phyloP scores from a whole-genome alignment of 768 basidiomycete genomes.

The Xerocomellus chrysenteron region DNA sequence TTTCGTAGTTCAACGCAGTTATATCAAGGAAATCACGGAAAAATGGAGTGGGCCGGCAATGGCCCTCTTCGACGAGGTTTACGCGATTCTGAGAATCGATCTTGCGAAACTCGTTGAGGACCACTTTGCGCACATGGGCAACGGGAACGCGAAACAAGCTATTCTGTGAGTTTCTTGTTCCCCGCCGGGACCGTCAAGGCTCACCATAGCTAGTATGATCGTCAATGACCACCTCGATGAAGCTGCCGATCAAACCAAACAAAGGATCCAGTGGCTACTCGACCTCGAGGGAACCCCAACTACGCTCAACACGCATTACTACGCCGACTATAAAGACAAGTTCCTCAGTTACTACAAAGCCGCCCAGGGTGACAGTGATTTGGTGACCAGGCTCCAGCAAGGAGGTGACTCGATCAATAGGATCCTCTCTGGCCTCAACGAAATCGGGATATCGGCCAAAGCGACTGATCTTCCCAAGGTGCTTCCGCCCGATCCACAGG shows the following conservation, averaged over 20 bases:
- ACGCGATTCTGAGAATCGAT: conserved; percentile 38
- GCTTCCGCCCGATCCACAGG: conserved; percentile 50
- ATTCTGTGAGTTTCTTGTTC: conserved; percentile 38
- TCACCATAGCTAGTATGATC: conserved; percentile 38
- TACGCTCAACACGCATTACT: conserved; percentile 53
- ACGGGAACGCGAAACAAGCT: conserved; percentile 50
- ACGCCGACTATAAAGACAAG: conserved; percentile 47
- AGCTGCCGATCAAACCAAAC: conserved; percentile 39
- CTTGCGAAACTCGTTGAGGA: conserved; percentile 41
- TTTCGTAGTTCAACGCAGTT: conserved; percentile 54
- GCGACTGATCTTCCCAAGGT: conserved; percentile 49
- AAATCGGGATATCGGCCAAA: conserved; percentile 32
- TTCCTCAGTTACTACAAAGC: conserved; percentile 51
- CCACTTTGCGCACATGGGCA: conserved; percentile 54
- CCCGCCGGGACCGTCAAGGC: neutral
- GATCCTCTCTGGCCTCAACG: conserved; percentile 18
- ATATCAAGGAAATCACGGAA: conserved; percentile 44
- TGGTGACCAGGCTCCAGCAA: conserved; percentile 8
- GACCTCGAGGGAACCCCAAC: conserved; percentile 49
- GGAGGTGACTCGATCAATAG: conserved; percentile 24
- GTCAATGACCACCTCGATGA: conserved; percentile 50
- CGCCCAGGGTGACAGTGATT: conserved; percentile 5
- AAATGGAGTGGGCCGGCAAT: conserved; percentile 52
- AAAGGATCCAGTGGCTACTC: conserved; percentile 49
- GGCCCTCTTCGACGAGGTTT: conserved; percentile 42